Evolutionary conservation across 257 asterid species (phyloP).

Genomic region (Thymus mandschuricus): DNA sequence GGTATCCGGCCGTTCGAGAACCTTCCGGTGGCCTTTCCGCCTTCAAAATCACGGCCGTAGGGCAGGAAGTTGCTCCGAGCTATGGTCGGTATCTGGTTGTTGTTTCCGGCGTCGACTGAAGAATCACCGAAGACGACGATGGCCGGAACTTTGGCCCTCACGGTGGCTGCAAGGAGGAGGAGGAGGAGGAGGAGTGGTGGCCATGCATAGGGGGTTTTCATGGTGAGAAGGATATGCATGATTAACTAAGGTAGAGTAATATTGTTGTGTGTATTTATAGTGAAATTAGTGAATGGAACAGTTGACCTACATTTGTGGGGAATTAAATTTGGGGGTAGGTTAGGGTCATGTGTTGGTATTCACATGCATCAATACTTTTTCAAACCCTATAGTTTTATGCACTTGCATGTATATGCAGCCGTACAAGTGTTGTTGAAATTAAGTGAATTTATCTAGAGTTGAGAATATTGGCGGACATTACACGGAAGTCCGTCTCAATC

Average conservation of each 20-base stretch:
- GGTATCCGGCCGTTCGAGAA: slow-evolving; percentile 79
- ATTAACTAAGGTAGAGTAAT: not conserved
- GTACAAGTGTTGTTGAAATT: not conserved
- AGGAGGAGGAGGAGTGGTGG: not conserved
- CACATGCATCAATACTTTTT: not conserved
- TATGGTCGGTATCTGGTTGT: slow-evolving; percentile 64
- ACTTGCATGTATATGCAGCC: too few relatives aligned
- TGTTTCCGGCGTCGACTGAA: slow-evolving; percentile 89
- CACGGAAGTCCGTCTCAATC: too few relatives aligned
- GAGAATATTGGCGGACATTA: too few relatives aligned
- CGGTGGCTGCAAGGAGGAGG: not conserved
- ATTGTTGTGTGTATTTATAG: slow-evolving; percentile 28
- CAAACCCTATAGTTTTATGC: not conserved
- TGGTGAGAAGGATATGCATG: not conserved
- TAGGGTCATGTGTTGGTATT: not conserved
- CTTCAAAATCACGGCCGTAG: slow-evolving; percentile 74
- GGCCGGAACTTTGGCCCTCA: slow-evolving; percentile 58
- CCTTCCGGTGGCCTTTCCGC: slow-evolving; percentile 75
- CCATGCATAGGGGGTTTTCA: not conserved
- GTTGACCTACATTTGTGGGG: slow-evolving; percentile 40
- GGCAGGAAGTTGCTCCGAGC: slow-evolving; percentile 82
- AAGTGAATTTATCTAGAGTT: not conserved
- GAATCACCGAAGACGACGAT: slow-evolving; percentile 89
- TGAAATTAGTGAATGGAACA: slow-evolving; percentile 16
- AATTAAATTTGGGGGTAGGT: slow-evolving; percentile 25